Base-by-base conservation (phyloP, 2,329 filamentous ascomycete species). In the Epichloe elymi region DNA sequence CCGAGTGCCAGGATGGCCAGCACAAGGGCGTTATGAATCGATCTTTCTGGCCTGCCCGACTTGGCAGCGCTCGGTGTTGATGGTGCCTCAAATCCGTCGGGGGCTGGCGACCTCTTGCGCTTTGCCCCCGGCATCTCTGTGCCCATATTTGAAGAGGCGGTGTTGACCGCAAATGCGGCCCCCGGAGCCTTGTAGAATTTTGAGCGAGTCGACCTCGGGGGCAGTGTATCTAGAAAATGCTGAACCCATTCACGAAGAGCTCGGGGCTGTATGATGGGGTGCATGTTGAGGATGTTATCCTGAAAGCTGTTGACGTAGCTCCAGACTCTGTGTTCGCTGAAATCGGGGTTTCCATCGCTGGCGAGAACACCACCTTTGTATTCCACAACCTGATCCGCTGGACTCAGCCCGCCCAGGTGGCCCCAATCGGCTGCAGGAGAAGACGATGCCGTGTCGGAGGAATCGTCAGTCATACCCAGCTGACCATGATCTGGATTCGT, bases 1-100 rank as follows among this genome's bases (percentile, higher is more conserved):
- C 93, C 93, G 5, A 98, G 70, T 0, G 91, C 91, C 50, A 97
- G 74, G 1, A 95, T 80, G 4, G 91, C 74, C 2, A 96, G 74
- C 1, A 96, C 79, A 39, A 97, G 75, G 0, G 89, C 89, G 57
- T 87, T 95, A 49, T 82, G 78, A 15, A 93, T 81, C 7, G 85
- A 88, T 49, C 83, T 74, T 57, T 76, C 77, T 3, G 80, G 79
- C 51, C 71, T 71, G 3, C 73, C 71, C 6, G 70, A 66, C 57
- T 74, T 76, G 36, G 55, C 55, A 35, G 54, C 55, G 17, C 55
- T 54, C 54, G 67, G 55, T 46, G 60, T 67, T 57, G 59, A 55
- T 36, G 62, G 58, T 36, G 51, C 53, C 19, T 67, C 64, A 5
- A 59, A 57, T 51, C 65, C 57, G 39, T 71, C 69, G 37, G 63